phyloP scores from a whole-genome alignment of 345 rosid species.

The Firmiana major region DNA sequence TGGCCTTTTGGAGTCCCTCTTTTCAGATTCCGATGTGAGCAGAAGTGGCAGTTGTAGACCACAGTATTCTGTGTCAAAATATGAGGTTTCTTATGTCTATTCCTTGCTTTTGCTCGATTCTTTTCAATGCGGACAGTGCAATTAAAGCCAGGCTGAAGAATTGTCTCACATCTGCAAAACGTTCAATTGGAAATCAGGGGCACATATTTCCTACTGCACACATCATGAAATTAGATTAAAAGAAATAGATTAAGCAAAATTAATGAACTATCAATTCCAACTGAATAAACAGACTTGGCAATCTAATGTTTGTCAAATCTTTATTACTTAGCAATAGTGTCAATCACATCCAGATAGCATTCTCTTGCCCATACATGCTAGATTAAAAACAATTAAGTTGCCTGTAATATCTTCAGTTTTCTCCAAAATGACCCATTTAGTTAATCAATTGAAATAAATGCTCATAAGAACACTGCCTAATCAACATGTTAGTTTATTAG shows the following conservation, averaged over 20 bases:
- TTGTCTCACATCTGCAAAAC: constrained; percentile 63
- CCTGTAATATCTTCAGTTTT: background rate
- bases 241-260: background rate
- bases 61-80: constrained; percentile 47
- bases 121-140: constrained; percentile 65
- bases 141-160: constrained; percentile 70
- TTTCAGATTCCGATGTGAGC: constrained; percentile 49
- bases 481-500: background rate
- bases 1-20: constrained; percentile 52
- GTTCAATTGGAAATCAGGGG: constrained; percentile 5
- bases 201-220: background rate
- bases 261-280: background rate
- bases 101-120: constrained; percentile 32
- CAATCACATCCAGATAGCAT: background rate
- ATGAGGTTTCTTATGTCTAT: constrained; percentile 29
- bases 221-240: background rate
- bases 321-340: background rate
- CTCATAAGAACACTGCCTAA: background rate
- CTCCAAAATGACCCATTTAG: background rate
- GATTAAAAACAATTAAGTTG: background rate
- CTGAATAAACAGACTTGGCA: background rate
- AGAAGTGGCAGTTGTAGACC: constrained; percentile 62
- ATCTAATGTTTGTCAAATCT: background rate
- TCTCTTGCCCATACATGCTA: background rate
- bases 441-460: background rate